Evolutionary conservation across 2,329 filamentous ascomycete genomes (phyloP), one percentile per base, ranked within the genome.

Genomic region (Neofusicoccum laricinum): DNA sequence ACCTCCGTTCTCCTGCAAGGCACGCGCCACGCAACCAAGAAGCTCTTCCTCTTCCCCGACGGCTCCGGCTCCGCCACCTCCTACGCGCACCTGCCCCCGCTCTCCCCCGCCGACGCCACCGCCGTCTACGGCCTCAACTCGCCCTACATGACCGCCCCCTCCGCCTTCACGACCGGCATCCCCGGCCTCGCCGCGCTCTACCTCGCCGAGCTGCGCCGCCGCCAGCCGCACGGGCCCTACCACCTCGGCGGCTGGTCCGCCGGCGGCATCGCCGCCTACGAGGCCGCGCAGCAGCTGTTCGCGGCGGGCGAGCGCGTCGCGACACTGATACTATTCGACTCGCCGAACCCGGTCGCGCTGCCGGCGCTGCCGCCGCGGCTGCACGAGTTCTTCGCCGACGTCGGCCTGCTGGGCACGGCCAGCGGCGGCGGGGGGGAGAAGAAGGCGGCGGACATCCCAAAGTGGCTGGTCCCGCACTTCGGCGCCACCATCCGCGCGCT

Each of bases 181-280:
- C 71, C 75, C 12, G 73, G 75, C 25, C 67, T 81, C 4, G 75
- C 77, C 3, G 65, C 66, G 4, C 71, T 71, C 2, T 83, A 79
- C 63, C 64, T 81, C n/a, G 70, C 68, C 5, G 81, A 82, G 64
- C 77, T 84, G 38, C 78, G 76, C 3, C 78, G 78, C n/a, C 75
- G 80, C 25, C 79, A 84, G 67, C 78, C 81, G 4, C 73, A 75
- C 12, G 79, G 80, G 0, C 87, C 88, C 0, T 91, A 91, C 75
- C 82, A 84, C 58, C 76, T 92, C 0, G 85, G 86, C 15, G 90
- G 90, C 25, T 93, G 90, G 90, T 90, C 86, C n/a, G 90, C 89
- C 1, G 90, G 90, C 30, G 90, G 90, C 40, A 88, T 91, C 53
- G 87, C 88, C 65, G 88, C 89, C 46, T 91, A 68, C 61, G 73